A percentile compares a stretch with the other conserved stretches of the same genome.
phyloP scores from a whole-genome alignment of 2,329 filamentous ascomycete genomes.

The Didymella pomorum region DNA sequence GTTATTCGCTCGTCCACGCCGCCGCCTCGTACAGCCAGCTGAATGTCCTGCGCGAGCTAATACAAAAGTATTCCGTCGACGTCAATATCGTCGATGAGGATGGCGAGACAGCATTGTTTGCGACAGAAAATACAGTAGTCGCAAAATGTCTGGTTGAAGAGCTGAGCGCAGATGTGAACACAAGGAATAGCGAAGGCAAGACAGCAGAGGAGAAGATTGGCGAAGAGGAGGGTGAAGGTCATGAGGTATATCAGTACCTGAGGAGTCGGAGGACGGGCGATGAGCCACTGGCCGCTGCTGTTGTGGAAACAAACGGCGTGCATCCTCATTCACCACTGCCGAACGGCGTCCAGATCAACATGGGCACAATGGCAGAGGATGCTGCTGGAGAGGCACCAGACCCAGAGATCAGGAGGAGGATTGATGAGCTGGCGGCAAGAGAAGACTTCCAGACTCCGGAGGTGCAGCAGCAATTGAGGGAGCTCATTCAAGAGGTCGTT shows the following conservation, averaged over 20 bases:
- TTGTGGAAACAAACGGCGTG: conserved; percentile 33
- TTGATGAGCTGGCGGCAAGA: conserved; percentile 85
- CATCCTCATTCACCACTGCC: conserved; percentile 70
- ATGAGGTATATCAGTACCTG: conserved; percentile 77
- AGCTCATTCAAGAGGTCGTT: conserved; percentile 82
- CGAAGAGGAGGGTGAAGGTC: conserved; percentile 77
- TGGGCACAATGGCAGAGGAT: conserved; percentile 73
- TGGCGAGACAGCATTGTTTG: conserved; percentile 91
- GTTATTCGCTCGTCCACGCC: conserved; percentile 93
- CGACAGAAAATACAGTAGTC: conserved; percentile 81
- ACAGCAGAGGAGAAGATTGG: conserved; percentile 84
- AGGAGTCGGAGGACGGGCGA: conserved; percentile 38
- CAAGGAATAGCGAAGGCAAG: conserved; percentile 75
- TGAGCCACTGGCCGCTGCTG: conserved; percentile 34
- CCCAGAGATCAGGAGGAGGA: conserved; percentile 81
- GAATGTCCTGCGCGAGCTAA: conserved; percentile 76
- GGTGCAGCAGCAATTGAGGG: conserved; percentile 79
- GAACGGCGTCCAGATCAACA: conserved; percentile 76
- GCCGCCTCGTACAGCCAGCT: conserved; percentile 91
- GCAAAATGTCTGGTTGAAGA: conserved; percentile 85
- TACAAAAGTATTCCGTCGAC: conserved; percentile 78
- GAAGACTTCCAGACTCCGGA: conserved; percentile 84
- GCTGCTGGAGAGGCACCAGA: conserved; percentile 70
- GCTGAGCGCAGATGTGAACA: conserved; percentile 71
- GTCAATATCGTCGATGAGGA: conserved; percentile 89